A percentile compares a stretch with the other conserved stretches of the same genome.
phyloP scores from a whole-genome alignment of 129 eudicot species.

The Flaveria brownii region DNA sequence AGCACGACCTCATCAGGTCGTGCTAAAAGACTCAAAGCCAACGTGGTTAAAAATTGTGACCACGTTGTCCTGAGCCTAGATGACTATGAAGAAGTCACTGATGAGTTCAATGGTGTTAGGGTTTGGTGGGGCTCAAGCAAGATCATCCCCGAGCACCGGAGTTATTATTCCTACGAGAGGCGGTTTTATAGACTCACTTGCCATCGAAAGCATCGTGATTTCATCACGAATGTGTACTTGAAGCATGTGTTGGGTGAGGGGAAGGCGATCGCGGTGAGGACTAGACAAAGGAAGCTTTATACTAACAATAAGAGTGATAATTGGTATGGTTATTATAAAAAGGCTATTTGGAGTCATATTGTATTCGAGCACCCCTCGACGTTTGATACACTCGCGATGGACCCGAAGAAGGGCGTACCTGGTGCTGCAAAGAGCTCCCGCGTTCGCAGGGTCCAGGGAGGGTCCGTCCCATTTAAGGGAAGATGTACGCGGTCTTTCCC shows the following conservation, averaged over 20 bases:
- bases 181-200: slow-evolving; percentile 49
- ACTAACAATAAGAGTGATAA: slow-evolving; percentile 43
- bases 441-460: too few species aligned
- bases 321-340: slow-evolving; percentile 25
- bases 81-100: slow-evolving; percentile 50
- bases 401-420: slow-evolving; percentile 45
- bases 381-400: slow-evolving; percentile 61
- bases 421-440: too few species aligned
- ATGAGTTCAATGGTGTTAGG: slow-evolving; percentile 41
- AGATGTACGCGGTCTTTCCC: too few species aligned
- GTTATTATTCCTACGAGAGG: slow-evolving; percentile 26
- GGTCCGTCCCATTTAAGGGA: too few species aligned
- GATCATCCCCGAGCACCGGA: neutral
- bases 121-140: slow-evolving; percentile 47
- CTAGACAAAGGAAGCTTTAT: slow-evolving; percentile 49
- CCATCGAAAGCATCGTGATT: slow-evolving; percentile 35
- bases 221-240: slow-evolving; percentile 38
- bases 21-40: slow-evolving; percentile 52
- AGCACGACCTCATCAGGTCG: slow-evolving; percentile 28
- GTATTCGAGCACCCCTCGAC: slow-evolving; percentile 61
- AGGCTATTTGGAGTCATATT: slow-evolving; percentile 47
- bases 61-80: slow-evolving; percentile 47
- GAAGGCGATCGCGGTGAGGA: slow-evolving; percentile 36
- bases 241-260: slow-evolving; percentile 55
- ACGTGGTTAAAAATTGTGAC: slow-evolving; percentile 31